Percentiles rank a stretch among this genome's conserved stretches.
These are phyloP conservation scores for Glebionis coronaria DNA, from an alignment of 129 eudicot species.

Conservation along the genomic window DNA sequence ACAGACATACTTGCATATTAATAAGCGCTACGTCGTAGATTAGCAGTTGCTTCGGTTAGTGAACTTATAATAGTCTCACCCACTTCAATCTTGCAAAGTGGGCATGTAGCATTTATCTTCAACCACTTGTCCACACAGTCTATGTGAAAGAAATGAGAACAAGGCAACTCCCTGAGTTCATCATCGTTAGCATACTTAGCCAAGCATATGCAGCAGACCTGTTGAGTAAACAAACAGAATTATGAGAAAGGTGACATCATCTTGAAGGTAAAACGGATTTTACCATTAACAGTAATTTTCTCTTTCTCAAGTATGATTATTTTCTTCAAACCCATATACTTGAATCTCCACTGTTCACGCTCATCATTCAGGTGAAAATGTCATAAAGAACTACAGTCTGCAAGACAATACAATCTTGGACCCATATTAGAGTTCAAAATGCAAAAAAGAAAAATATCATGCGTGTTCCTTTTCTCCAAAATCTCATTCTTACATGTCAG, in stretches of 20 bases:
- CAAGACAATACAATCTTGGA: not conserved
- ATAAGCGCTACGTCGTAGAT: slow-evolving; percentile 43
- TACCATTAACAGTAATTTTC: not conserved
- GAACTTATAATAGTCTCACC: slow-evolving; percentile 71
- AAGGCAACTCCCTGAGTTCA: slow-evolving; percentile 81
- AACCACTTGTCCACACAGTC: slow-evolving; percentile 97
- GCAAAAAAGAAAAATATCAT: not conserved
- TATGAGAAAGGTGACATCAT: not conserved
- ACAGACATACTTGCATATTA: slow-evolving; percentile 19
- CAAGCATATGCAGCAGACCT: slow-evolving; percentile 95
- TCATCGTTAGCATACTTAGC: slow-evolving; percentile 85
- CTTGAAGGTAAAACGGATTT: not conserved
- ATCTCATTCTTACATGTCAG: not conserved
- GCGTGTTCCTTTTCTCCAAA: not conserved
- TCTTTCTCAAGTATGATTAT: too few relatives aligned
- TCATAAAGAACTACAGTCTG: not conserved
- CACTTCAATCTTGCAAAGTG: slow-evolving; percentile 91
- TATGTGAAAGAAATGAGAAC: slow-evolving; percentile 83
- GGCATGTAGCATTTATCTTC: slow-evolving; percentile 78
- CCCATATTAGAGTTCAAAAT: not conserved
- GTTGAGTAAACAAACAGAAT: slow-evolving; percentile 11
- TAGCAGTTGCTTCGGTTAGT: slow-evolving; percentile 62
- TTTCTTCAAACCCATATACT: too few relatives aligned
- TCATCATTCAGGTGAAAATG: not conserved
- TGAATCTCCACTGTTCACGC: too few relatives aligned